Base-by-base conservation (phyloP, 345 rosid species). In the Alliaria petiolata region DNA sequence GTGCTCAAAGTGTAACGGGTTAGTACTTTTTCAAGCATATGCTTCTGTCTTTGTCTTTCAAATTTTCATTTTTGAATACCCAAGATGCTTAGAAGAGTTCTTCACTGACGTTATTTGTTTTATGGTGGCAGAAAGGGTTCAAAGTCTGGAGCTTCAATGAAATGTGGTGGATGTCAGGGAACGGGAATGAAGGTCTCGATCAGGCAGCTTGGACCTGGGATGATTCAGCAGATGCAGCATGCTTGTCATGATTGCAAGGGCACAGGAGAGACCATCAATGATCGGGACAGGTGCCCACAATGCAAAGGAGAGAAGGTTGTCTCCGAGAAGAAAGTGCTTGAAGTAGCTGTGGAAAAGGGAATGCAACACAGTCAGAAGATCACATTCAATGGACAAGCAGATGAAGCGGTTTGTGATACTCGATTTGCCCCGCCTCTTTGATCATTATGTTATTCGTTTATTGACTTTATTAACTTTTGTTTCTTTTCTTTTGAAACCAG, bases 221-320 rank as follows among this genome's bases (percentile, higher is more conserved):
- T 93, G 98, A 86, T 93, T 71, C 98, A 93, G 78, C 96, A 93
- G 82, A 83, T 89, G 96, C 98, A 93, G 58, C 97, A 89, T 26
- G 79, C 88, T 47, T 93, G 98, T 80, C 84, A 84, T 75, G 98
- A 89, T 16, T 93, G 98, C 52, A 90, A 85, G 71, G 98, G 97
- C 3, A 89, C 97, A 13, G 98, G 98, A 4, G 97, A 89, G 77
- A 76, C 83, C 12, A 90, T 91, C 40, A 83, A 65, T 19, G 96
- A 89, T 3, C 77, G 85, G 65, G 96, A 89, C 36, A 82, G 98
- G 22, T 93, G 98, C 83, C 60, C 86, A 3, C 86, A 81, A 52
- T 93, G 97, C 82, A 87, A 85, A 71, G 98, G 96, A 44, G 95
- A 86, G 49, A 93, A 93, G 79, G 97, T 90, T 61, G 83, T 84